Evolutionary conservation across 202 grass and related monocot species (phyloP), one percentile per base, ranked within the genome.

Genomic region (Panicum hallii): DNA sequence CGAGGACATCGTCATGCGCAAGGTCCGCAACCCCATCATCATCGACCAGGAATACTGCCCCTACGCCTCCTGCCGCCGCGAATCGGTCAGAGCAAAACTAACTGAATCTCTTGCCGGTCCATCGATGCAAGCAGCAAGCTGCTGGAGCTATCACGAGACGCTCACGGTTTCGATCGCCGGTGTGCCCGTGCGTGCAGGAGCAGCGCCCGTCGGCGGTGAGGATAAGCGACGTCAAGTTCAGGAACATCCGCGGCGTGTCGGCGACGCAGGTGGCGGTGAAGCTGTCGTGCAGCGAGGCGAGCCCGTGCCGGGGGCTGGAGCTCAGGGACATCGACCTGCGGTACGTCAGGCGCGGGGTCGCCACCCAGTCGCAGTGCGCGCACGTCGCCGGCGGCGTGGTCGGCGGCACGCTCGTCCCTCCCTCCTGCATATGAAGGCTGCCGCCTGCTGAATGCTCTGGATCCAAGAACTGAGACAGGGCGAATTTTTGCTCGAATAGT

Each of bases 191-290:
- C 20, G 5, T 64, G 68, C 65, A 77, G 48, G 45, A 54, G 56
- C 77, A 80, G 81, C 46, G 58, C 66, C 83, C 90, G 72, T 93
- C 93, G 46, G 83, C 73, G 63, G 90, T 95, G 44, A 89, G 75
- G 86, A 91, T 93, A 6, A 84, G 85, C 60, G 82, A 89, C 48
- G 90, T 92, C 23, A 86, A 74, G 64, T 95, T 89, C 87, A 75
- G 45, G 58, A 92, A 92, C 85, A 92, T 95, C 83, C 84, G 78
- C 8, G 93, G 88, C 38, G 87, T 87, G 67, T 95, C 93, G 49
- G 88, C 76, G 1, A 88, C 90, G 30, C 77, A n/a, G 69, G 80
- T 89, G 11, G 88, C 88, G 0, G 87, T 93, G 66, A 83, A 85
- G 68, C 79, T 95, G 71, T 70, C 67, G 11, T 95, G 93, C 81